phyloP scores from a whole-genome alignment of 495 filamentous ascomycete species.

The Astrothelium subdiscretum region DNA sequence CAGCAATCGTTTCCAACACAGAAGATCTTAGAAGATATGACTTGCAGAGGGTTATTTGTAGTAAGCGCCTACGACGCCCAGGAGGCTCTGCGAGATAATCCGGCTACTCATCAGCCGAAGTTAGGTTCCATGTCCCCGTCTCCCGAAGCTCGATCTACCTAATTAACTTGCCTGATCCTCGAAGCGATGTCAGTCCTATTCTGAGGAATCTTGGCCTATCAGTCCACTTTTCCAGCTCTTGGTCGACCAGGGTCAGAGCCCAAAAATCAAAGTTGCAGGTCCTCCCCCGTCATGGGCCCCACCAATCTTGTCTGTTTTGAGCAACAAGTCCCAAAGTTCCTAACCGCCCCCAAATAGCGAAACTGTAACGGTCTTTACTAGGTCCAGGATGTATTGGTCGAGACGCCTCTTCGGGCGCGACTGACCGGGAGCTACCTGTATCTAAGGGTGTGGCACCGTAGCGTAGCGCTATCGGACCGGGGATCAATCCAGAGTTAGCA shows the following conservation, averaged over 20 bases:
- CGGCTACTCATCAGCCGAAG: background rate
- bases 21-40: background rate
- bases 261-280: background rate
- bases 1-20: too few relatives aligned
- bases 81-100: background rate
- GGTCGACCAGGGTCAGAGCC: background rate
- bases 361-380: background rate
- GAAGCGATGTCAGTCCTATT: background rate
- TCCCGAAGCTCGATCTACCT: background rate
- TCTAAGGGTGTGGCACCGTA: background rate
- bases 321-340: background rate
- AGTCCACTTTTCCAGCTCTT: background rate
- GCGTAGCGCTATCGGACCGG: background rate
- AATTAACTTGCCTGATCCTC: background rate
- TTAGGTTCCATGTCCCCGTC: background rate
- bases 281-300: background rate
- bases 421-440: background rate
- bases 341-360: background rate
- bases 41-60: too few relatives aligned
- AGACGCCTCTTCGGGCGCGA: background rate
- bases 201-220: background rate
- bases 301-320: background rate
- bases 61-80: too few relatives aligned
- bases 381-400: background rate
- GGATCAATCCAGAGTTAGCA: background rate